Evolutionary conservation across 1,139 yeast species (phyloP), one percentile per base, ranked within the genome.

Genomic region (Candida glucosophila): DNA sequence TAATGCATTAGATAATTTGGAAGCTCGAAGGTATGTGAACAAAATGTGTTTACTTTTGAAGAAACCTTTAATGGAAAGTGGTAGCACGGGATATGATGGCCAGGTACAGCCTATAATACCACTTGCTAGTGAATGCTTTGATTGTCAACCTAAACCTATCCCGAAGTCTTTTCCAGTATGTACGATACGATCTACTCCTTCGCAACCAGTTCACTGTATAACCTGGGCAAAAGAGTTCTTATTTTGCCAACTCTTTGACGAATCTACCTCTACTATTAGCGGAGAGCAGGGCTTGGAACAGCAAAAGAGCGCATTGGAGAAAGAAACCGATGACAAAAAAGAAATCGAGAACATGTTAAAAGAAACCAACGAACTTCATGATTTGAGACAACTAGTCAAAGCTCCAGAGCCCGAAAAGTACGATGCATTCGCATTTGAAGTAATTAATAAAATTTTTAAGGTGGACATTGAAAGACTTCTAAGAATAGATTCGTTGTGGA

Each of bases 221-320:
- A 94, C 93, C 1, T 92, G 99, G 98, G 95, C 97, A 9, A 92
- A 92, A 44, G 85, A 81, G 41, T 92, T 83, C 46, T 55, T 92
- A 28, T 86, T 88, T 45, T 65, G 73, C 20, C 94, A 86, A 46
- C 58, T 92, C 28, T 90, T 86, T 50, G 88, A 77, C 15, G 74
- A 71, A 28, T 32, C 41, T 7, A 37, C 36, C 6, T 44, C 40
- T 19, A 36, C 41, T 29, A 47, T 56, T 18, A 61, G 64, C 19
- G 49, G 52, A 3, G 49, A 43, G 10, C 36, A 47, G 18, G 19
- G 13, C 12, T 15, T 14, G 11, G 28, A 22, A 4, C 17, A 24
- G 9, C 27, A 25, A 14, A 25, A 23, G 12, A 60, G 51, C 13
- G 61, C 61, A 15, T 55, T 75, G 30, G 77, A 77, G 27, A 35